Conservation (phyloP, 805 yeast genomes). For the Pichia pseudocactophila region DNA sequence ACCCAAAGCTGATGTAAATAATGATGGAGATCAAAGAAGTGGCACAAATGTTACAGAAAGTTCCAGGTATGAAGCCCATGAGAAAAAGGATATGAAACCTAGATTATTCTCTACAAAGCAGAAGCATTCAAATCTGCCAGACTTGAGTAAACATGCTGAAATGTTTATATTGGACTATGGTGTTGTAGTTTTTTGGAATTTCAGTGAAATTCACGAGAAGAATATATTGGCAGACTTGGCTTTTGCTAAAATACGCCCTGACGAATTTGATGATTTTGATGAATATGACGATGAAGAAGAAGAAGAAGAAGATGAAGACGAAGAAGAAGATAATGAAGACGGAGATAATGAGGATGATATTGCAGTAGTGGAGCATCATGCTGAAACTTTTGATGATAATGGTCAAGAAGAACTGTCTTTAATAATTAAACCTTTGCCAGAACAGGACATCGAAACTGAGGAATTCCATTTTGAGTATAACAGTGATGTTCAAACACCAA, state of each 20-base stretch:
- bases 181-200: slow-evolving; percentile 97
- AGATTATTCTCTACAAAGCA: slow-evolving; percentile 7
- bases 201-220: slow-evolving; percentile 85
- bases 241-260: slow-evolving; percentile 42
- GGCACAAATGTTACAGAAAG: background rate
- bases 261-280: slow-evolving; percentile 34
- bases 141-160: slow-evolving; percentile 65
- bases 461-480: slow-evolving; percentile 69
- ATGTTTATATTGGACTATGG: slow-evolving; percentile 87
- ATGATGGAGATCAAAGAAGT: background rate
- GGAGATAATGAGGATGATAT: slow-evolving; percentile 3
- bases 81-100: background rate
- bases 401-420: slow-evolving; percentile 28
- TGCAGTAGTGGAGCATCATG: background rate
- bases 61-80: background rate
- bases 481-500: slow-evolving; percentile 37
- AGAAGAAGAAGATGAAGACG: slow-evolving; percentile 27
- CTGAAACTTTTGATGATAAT: slow-evolving; percentile 2
- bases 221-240: slow-evolving; percentile 86
- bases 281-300: slow-evolving; percentile 34
- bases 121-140: slow-evolving; percentile 25
- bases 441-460: slow-evolving; percentile 88
- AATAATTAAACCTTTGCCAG: slow-evolving; percentile 66
- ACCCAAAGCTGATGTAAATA: background rate
- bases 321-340: slow-evolving; percentile 11